Percentiles rank a stretch among this genome's conserved stretches.
These are phyloP conservation scores for Venturia oleaginea DNA, from an alignment of 2,329 filamentous ascomycete species.

Conservation along the genomic window DNA sequence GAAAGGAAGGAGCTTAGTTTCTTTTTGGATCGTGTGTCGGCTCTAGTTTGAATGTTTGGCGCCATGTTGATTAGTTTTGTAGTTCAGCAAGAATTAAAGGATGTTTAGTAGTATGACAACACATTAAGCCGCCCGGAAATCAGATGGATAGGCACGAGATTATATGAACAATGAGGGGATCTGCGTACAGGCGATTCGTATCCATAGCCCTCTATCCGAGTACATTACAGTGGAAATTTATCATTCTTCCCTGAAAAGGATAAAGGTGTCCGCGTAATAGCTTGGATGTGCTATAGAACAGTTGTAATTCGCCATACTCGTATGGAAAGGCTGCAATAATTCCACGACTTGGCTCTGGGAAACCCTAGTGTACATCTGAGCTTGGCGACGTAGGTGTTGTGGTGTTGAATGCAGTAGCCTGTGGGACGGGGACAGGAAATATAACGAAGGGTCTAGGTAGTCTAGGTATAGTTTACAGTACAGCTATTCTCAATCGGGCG, in stretches of 20 bases:
- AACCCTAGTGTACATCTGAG: neutral
- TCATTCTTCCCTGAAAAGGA: neutral
- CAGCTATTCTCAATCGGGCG: neutral
- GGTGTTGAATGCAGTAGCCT: neutral
- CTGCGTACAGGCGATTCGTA: neutral
- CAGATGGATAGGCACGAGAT: too few species aligned
- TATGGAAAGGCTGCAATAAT: neutral
- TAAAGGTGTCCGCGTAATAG: neutral
- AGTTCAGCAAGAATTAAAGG: too few species aligned
- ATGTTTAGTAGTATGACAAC: too few species aligned
- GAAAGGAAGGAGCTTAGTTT: too few species aligned
- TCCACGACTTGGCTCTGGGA: neutral
- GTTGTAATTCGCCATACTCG: neutral
- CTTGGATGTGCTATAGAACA: too few species aligned
- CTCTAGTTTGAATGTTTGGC: too few species aligned
- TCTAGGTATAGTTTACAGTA: too few species aligned
- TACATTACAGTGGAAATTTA: neutral
- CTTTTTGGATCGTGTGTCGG: too few species aligned
- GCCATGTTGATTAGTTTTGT: too few species aligned
- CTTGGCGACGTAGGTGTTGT: neutral
- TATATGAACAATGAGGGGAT: too few species aligned
- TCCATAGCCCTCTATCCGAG: neutral
- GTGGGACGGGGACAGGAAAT: neutral
- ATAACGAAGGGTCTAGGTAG: neutral
- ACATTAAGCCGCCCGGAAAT: too few species aligned